These are phyloP conservation scores for Coniella vitis DNA, from an alignment of 2,329 filamentous ascomycete genomes.

Conservation along the genomic window DNA sequence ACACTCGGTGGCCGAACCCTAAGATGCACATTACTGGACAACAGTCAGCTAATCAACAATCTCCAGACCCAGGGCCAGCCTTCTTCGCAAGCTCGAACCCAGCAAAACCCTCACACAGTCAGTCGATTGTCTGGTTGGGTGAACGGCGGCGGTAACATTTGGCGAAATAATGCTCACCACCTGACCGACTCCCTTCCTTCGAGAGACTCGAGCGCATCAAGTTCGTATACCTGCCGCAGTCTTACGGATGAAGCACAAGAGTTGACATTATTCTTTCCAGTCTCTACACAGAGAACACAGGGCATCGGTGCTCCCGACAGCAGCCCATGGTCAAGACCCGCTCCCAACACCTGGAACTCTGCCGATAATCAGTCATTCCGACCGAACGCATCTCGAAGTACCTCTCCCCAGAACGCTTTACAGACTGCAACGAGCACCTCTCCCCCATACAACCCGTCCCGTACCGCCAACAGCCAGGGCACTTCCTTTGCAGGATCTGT, in stretches of 20 bases:
- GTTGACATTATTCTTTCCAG: conserved; percentile 8
- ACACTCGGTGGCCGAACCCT: neutral
- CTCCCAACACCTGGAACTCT: conserved; percentile 10
- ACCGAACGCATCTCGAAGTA: conserved; percentile 12
- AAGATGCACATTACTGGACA: neutral
- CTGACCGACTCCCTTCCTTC: conserved; percentile 6
- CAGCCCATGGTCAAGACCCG: conserved; percentile 9
- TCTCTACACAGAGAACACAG: conserved; percentile 9
- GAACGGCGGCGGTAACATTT: conserved; percentile 9
- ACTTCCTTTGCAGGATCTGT: conserved; percentile 1
- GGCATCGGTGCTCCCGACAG: conserved; percentile 8
- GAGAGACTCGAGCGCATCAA: conserved; percentile 6
- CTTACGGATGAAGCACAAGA: neutral
- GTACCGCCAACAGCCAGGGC: conserved; percentile 3
- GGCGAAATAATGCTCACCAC: conserved; percentile 1
- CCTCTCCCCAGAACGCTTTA: conserved; percentile 9
- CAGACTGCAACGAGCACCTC: conserved; percentile 12
- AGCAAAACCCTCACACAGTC: conserved; percentile 7
- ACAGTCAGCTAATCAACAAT: conserved; percentile 4
- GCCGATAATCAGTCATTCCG: conserved; percentile 10
- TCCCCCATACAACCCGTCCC: conserved; percentile 10
- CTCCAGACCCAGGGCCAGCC: conserved; percentile 12
- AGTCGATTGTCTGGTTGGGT: conserved; percentile 7
- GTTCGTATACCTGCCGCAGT: conserved; percentile 7
- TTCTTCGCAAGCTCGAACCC: conserved; percentile 4